phyloP scores from a whole-genome alignment of 192 early-diverging fungal species.

The Coemansia sp. region DNA sequence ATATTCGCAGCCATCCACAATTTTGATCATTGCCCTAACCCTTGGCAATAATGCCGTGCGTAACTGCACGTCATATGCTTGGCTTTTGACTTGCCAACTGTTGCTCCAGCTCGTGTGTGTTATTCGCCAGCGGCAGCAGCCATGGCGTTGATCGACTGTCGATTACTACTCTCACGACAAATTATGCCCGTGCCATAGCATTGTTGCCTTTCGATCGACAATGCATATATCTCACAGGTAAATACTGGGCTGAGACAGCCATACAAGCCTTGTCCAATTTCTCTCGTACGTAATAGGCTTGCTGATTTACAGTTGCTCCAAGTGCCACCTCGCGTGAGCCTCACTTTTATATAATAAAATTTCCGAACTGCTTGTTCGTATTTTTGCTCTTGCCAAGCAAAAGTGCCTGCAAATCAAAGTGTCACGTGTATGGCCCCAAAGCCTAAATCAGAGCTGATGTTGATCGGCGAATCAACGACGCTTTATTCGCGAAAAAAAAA shows the following conservation, averaged over 20 bases:
- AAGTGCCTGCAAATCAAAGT: neutral
- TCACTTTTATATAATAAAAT: neutral
- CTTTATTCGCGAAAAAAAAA: neutral
- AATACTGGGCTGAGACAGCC: neutral
- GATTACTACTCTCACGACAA: conserved; percentile 5
- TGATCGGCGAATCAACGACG: neutral
- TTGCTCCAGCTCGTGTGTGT: neutral
- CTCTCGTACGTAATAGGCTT: neutral
- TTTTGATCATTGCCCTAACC: neutral
- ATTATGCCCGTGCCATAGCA: neutral
- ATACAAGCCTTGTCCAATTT: neutral
- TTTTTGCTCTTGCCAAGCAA: neutral
- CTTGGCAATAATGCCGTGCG: neutral
- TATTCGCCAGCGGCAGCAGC: neutral
- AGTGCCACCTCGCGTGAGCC: neutral
- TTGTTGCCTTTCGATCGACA: neutral
- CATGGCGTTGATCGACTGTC: neutral
- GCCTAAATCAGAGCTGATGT: neutral
- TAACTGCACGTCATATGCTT: neutral
- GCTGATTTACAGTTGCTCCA: neutral
- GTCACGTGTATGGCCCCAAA: conserved; percentile 3
- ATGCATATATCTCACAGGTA: neutral
- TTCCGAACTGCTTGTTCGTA: no score
- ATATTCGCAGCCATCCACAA: neutral
- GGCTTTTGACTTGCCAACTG: neutral